Base-by-base conservation (phyloP, 164 flowering plant species). In the Annona cherimola region DNA sequence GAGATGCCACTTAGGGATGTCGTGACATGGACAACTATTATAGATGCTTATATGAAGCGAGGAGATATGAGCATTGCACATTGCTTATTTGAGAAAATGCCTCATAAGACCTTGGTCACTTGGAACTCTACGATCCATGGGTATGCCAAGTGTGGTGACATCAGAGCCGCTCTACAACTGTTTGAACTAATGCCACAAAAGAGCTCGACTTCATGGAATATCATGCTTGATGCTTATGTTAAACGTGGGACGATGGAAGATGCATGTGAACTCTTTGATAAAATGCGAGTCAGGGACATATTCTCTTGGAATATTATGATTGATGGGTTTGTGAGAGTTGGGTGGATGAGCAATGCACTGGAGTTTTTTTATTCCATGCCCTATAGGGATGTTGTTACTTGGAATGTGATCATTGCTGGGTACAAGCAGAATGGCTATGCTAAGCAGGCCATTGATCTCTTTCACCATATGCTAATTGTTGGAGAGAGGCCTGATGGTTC, bases 271-370 rank as follows among this genome's bases (percentile, higher is more conserved):
- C 14, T 67, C 39, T 73, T 73, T 45, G 67, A 73, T 19, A 12
- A 67, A 61, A 73, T 73, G 71, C 66, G 14, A 41, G 55, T 50
- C 4, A 67, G 39, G 40, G 71, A 67, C 45, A 40, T 61, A 1
- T 54, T 73, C 65, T 73, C 76, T 59, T 73, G 76, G 71, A 73
- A 73, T 66, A 73, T 60, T 26, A 67, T 73, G 66, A 73, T 73
- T 18, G 66, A 61, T 67, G 76, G 76, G 7, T 67, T 67, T 61
- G 59, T 40, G 6, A 59, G 67, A 59, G 3, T 35, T 67, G 76
- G 76, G 44, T 6, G 57, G 5, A 42, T 67, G 5, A 70, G 14
- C 3, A n/a, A 4, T 67, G 71, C 76, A 4, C 42, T 9, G 4
- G 45, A 73, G 8, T 60, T 67, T 14, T 73, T 73, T 43, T 12